These are phyloP conservation scores for Trametes sp. DNA, from an alignment of 1,284 basidiomycete species.

Conservation along the genomic window DNA sequence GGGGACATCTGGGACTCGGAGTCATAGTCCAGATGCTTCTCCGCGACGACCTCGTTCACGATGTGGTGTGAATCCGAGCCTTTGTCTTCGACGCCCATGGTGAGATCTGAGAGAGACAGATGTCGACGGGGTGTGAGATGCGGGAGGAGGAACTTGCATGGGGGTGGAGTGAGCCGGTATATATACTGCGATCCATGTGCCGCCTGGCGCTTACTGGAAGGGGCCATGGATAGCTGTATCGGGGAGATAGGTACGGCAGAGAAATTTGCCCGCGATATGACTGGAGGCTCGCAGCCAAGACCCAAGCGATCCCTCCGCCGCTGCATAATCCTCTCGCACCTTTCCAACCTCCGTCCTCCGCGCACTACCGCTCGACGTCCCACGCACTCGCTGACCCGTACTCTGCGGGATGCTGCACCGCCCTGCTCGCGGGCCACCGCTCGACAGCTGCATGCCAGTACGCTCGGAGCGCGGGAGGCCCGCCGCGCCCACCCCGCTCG, in stretches of 20 bases:
- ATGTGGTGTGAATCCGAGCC: slow-evolving; percentile 19
- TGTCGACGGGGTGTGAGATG: slow-evolving; percentile 10
- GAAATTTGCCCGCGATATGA: slow-evolving; percentile 22
- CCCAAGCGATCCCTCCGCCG: slow-evolving; percentile 4
- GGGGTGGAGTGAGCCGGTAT: slow-evolving; percentile 8
- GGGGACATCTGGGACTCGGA: slow-evolving; percentile 26
- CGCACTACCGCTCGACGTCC: background rate
- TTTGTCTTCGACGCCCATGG: slow-evolving; percentile 34
- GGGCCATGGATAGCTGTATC: background rate
- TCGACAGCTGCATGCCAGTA: background rate
- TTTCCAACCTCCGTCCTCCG: background rate
- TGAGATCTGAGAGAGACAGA: slow-evolving; percentile 12
- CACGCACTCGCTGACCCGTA: background rate
- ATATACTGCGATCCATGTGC: slow-evolving; percentile 22
- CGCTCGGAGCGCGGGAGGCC: background rate
- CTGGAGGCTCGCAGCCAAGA: background rate
- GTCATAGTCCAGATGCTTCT: slow-evolving; percentile 32
- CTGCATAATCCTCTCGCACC: slow-evolving; percentile 4
- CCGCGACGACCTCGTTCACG: slow-evolving; percentile 23
- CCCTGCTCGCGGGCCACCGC: background rate
- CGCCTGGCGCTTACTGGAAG: slow-evolving; percentile 16
- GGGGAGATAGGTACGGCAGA: slow-evolving; percentile 14
- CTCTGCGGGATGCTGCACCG: no score
- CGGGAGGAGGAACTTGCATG: slow-evolving; percentile 10
- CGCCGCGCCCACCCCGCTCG: background rate